phyloP scores from a whole-genome alignment of 1,284 basidiomycete genomes.

The Cryptococcus sp. region DNA sequence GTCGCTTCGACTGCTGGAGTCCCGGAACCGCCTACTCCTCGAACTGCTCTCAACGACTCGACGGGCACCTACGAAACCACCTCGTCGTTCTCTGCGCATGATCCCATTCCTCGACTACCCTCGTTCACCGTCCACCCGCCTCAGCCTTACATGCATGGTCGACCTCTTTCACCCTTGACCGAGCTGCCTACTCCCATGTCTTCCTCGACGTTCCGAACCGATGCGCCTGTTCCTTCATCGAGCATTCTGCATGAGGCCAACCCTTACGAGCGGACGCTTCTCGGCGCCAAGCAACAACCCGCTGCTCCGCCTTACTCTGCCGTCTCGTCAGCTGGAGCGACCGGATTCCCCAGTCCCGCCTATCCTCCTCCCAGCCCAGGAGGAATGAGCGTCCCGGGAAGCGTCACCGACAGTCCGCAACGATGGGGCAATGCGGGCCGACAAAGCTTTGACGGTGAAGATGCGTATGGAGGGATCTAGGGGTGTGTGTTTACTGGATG shows the following conservation, averaged over 20 bases:
- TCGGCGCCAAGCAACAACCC: conserved; percentile 1
- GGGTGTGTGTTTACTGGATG: neutral
- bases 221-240: conserved; percentile 1
- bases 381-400: conserved; percentile 30
- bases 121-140: conserved; percentile 15
- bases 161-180: conserved; percentile 35
- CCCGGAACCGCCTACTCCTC: conserved; percentile 30
- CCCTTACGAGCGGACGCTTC: conserved; percentile 22
- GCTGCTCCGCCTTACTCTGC: conserved; percentile 25
- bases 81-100: conserved; percentile 19
- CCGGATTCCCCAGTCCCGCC: conserved; percentile 16
- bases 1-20: conserved; percentile 37
- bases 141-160: conserved; percentile 41
- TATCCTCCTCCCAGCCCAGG: conserved; percentile 29
- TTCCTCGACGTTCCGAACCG: conserved; percentile 1
- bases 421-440: conserved; percentile 12
- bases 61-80: conserved; percentile 5
- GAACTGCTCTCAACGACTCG: conserved; percentile 12
- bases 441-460: conserved; percentile 23
- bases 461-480: conserved; percentile 44
- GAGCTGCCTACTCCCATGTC: conserved; percentile 36
- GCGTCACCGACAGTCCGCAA: conserved; percentile 24
- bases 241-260: conserved; percentile 13
- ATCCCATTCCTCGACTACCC: conserved; percentile 15
- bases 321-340: conserved; percentile 7